Conservation (phyloP, 2,329 filamentous ascomycete genomes). For the Botryotinia narcissicola region DNA sequence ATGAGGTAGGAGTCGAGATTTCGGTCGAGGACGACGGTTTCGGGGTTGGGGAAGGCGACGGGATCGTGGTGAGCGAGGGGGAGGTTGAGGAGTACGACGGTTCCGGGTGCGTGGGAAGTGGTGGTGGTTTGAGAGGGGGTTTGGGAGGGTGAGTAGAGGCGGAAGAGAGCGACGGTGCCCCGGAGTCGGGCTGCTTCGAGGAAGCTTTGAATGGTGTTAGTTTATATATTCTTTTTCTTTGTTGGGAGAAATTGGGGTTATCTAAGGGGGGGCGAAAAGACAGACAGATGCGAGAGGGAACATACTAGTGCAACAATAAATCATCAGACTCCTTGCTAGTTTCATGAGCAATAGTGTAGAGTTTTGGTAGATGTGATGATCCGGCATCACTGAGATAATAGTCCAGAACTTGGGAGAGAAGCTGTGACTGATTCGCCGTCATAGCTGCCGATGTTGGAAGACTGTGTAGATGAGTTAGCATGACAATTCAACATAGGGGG, state of each 20-base stretch:
- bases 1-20: constrained; percentile 62
- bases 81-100: constrained; percentile 63
- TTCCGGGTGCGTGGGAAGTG: constrained; percentile 52
- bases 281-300: neutral
- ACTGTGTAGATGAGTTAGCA: constrained; percentile 19
- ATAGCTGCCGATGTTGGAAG: constrained; percentile 61
- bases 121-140: constrained; percentile 35
- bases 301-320: constrained; percentile 57
- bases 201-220: constrained; percentile 43
- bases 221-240: neutral
- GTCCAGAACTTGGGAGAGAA: constrained; percentile 71
- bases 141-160: constrained; percentile 34
- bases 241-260: no score
- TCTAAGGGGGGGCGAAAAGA: no score
- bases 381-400: constrained; percentile 64
- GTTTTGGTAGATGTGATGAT: constrained; percentile 54
- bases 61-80: constrained; percentile 55
- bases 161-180: constrained; percentile 60
- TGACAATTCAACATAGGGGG: neutral
- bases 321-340: constrained; percentile 58
- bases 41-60: constrained; percentile 57
- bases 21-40: constrained; percentile 59
- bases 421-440: constrained; percentile 68
- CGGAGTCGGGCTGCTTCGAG: constrained; percentile 70
- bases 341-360: constrained; percentile 58